Evolutionary conservation across 148 eudicot species (phyloP), one percentile per base, ranked within the genome.

Genomic region (Heliamphora exappendiculata): DNA sequence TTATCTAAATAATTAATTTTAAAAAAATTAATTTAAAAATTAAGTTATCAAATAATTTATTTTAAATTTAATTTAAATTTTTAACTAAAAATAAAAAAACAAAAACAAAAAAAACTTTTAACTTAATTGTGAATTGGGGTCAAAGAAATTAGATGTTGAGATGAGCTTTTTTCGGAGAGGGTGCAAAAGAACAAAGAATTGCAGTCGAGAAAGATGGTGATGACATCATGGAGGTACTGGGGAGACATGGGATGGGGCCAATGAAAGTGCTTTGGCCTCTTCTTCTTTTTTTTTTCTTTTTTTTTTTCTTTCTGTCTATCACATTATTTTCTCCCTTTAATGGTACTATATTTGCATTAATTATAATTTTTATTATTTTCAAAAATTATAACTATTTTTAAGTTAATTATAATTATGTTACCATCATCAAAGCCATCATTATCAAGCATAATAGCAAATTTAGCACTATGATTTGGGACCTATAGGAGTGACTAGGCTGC

Each of bases 401-500:
- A 24, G 73, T 33, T 70, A 57, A 80, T 69, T 82, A 76, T 85
- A 73, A 82, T 83, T 78, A 74, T 77, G 83, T 79, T 82, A 81
- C 85, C 80, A 81, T 84, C 66, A 74, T 58, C 53, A 42, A 78
- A 73, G 85, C 81, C 83, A 85, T 88, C 88, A 83, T 86, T 85
- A 67, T 85, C 84, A 78, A 77, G 74, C 69, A 82, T 70, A 81
- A 60, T 63, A 69, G 80, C 82, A 72, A 70, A 78, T 41, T 20
- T 71, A 47, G 79, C 79, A 78, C 77, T 75, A 62, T 71, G 74
- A 67, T 66, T 76, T 72, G 54, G 28, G 39, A 20, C 20, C 51
- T 26, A 20, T 2, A 60, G 63, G n/a, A 60, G 57, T 51, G 54
- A 65, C 37, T 70, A 75, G 78, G 37, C 63, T n/a, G 47, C 37